Percentiles rank a stretch among this genome's conserved stretches.
These are phyloP conservation scores for Xanthoparmelia taractica DNA, from an alignment of 495 filamentous ascomycete species.

Conservation along the genomic window DNA sequence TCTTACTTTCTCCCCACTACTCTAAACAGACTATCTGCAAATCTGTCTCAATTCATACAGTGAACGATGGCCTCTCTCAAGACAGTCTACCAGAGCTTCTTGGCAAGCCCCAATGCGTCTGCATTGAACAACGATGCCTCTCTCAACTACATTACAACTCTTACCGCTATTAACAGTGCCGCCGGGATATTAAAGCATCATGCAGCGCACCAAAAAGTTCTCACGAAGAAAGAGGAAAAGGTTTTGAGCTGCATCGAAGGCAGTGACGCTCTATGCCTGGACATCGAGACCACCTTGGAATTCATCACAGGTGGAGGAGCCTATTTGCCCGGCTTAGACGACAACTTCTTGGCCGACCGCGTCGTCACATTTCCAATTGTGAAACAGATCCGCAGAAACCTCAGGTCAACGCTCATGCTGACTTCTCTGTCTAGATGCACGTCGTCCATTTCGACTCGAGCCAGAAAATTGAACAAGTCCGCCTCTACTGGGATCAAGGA, in stretches of 20 bases:
- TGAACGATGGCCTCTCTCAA: constrained; percentile 16
- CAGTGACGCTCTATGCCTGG: constrained; percentile 58
- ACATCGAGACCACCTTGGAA: constrained; percentile 76
- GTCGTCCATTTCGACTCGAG: constrained; percentile 74
- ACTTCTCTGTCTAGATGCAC: constrained; percentile 55
- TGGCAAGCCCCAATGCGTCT: constrained; percentile 57
- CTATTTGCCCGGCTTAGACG: constrained; percentile 83
- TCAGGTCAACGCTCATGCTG: constrained; percentile 7
- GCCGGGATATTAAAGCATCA: constrained; percentile 75
- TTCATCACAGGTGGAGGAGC: constrained; percentile 74
- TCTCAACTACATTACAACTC: constrained; percentile 88
- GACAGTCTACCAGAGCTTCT: constrained; percentile 67
- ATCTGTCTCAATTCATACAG: background rate
- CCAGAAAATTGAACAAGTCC: constrained; percentile 73
- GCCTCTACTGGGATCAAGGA: constrained; percentile 91
- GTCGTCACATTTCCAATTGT: constrained; percentile 77
- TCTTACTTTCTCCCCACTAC: background rate
- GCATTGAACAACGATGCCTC: constrained; percentile 63
- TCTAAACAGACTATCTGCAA: background rate
- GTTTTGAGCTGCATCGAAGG: constrained; percentile 65
- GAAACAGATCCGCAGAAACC: constrained; percentile 15
- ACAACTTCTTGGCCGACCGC: constrained; percentile 87
- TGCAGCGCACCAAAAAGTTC: constrained; percentile 50
- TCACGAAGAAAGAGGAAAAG: constrained; percentile 71
- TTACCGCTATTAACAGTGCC: constrained; percentile 59